Base-by-base conservation (phyloP, 768 basidiomycete species). In the Leccinum subtestaceum region DNA sequence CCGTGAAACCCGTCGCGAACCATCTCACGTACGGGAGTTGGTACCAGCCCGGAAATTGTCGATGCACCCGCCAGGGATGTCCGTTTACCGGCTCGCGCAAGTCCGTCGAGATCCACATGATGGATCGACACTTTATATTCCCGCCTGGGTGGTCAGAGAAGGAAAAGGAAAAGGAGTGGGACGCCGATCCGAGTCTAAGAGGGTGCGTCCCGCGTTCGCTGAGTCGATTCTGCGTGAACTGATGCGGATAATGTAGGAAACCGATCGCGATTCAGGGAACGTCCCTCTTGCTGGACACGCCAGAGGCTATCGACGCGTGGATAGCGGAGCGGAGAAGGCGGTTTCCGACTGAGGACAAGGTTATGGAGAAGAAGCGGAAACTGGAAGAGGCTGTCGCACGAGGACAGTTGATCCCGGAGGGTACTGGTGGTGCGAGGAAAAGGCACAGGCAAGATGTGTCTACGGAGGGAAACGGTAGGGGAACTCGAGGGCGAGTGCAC, bases 71-170 rank as follows among this genome's bases (percentile, higher is more conserved):
- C 64, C 77, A 74, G 46, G 79, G 79, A n/a, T 95, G 92, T 69
- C 64, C 70, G 6, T 95, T 91, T 65, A 76, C 76, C 40, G 91
- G 89, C 34, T 87, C 90, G 4, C 75, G 77, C 43, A 89, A 90
- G 68, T 76, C 83, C 25, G 82, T 93, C 15, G 88, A 93, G 70
- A 79, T 77, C 29, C 93, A 95, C 67, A 88, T 85, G 85, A 93
- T 93, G 91, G 92, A 93, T 65, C 80, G 91, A n/a, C 92, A 94
- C 71, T 78, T 94, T 46, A 84, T 93, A 50, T 92, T 84, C 63
- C 92, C 93, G 23, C 80, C 82, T 47, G 87, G 85, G 21, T 91
- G 88, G 86, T 77, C 86, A 63, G 78, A 80, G 56, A 79, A 80
- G 56, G 82, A 77, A 66, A 57, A 71, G 34, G 87, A 87, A 66